A percentile compares a stretch with the other conserved stretches of the same genome.
phyloP scores from a whole-genome alignment of 768 basidiomycete genomes.

The Tephrocybe sp. region DNA sequence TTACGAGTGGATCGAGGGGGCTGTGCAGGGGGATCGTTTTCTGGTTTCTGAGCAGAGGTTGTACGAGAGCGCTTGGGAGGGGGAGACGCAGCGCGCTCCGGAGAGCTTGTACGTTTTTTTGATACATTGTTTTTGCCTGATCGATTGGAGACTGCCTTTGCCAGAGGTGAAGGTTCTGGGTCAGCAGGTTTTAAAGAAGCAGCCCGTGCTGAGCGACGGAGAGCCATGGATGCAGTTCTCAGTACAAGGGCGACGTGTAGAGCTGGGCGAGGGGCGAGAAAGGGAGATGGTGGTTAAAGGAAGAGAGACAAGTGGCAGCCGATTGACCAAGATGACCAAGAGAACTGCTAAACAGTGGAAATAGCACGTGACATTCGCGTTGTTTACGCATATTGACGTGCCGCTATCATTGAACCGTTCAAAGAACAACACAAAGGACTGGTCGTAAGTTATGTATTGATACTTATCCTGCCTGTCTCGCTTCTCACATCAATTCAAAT shows the following conservation, averaged over 20 bases:
- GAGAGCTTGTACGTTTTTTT: conserved; percentile 53
- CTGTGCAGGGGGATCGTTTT: conserved; percentile 36
- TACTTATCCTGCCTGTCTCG: no score
- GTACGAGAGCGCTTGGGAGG: conserved; percentile 49
- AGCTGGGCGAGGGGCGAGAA: no score
- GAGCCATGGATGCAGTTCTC: conserved; percentile 30
- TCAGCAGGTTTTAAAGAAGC: conserved; percentile 43
- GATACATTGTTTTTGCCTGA: conserved; percentile 29
- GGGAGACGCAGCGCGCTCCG: conserved; percentile 39
- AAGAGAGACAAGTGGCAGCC: neutral
- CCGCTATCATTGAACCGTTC: neutral
- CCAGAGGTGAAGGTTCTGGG: conserved; percentile 31
- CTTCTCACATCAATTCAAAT: neutral
- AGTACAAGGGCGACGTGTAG: conserved; percentile 10
- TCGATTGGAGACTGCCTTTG: conserved; percentile 26
- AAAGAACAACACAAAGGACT: no score
- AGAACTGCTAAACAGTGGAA: conserved; percentile 9
- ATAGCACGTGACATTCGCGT: conserved; percentile 41
- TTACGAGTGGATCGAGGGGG: conserved; percentile 26
- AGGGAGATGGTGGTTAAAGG: no score
- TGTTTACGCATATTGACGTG: conserved; percentile 27
- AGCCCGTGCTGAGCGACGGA: conserved; percentile 53
- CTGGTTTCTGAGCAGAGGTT: conserved; percentile 37
- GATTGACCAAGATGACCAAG: neutral
- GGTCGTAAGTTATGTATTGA: no score